phyloP scores from a whole-genome alignment of 179 eudicot genomes.

The Silene coronaria region DNA sequence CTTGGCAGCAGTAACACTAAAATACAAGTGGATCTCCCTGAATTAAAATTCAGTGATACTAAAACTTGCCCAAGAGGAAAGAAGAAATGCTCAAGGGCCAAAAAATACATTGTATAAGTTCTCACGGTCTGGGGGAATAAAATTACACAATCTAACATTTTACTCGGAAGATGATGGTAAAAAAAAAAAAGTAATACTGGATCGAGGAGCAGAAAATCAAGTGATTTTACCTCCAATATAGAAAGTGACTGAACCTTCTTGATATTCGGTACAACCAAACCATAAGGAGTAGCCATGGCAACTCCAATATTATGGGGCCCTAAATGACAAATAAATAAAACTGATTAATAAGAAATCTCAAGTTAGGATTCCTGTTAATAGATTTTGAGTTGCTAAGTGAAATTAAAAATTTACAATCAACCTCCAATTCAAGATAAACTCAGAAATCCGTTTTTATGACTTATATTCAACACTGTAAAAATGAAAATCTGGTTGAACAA shows the following conservation, averaged over 20 bases:
- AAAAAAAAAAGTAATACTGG: neutral
- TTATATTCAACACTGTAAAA: neutral
- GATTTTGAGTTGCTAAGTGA: neutral
- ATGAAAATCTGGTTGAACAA: neutral
- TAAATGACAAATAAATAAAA: slow-evolving; percentile 20
- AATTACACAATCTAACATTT: neutral
- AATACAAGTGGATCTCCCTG: neutral
- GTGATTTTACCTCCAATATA: slow-evolving; percentile 60
- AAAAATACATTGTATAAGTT: neutral
- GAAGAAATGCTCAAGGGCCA: neutral
- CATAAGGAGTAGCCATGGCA: slow-evolving; percentile 92
- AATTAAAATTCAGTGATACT: neutral
- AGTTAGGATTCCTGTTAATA: neutral
- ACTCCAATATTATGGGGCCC: slow-evolving; percentile 90
- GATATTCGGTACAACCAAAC: slow-evolving; percentile 90
- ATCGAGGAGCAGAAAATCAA: neutral
- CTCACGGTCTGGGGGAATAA: neutral
- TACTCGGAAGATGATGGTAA: neutral
- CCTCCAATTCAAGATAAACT: slow-evolving; percentile 1
- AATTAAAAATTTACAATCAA: neutral
- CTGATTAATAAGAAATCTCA: neutral
- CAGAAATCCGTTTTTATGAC: neutral
- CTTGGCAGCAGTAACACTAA: neutral
- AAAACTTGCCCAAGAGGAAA: neutral
- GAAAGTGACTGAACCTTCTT: slow-evolving; percentile 86